A percentile compares a stretch with the other conserved stretches of the same genome.
Evolutionary conservation across 192 early-diverging fungal species (phyloP).

Genomic region (Mortierella claussenii): DNA sequence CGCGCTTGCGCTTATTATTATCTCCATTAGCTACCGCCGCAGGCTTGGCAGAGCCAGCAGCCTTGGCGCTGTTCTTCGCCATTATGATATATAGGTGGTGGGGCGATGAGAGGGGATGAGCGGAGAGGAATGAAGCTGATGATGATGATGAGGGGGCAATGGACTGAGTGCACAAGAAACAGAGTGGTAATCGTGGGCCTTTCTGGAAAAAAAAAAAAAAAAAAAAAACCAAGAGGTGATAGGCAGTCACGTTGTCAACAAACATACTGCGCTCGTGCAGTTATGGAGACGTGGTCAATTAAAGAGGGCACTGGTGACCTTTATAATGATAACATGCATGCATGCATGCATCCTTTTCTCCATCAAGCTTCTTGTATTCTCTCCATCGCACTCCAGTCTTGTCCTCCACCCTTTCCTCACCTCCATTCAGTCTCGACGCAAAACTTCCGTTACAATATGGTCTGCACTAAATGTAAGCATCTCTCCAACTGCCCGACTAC

Average conservation of each 20-base stretch:
- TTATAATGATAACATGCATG: background rate
- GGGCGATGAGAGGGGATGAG: background rate
- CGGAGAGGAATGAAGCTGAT: too few relatives aligned
- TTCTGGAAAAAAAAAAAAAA: conserved; percentile 5
- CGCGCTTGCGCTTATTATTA: conserved; percentile 49
- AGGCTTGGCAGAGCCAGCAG: conserved; percentile 35
- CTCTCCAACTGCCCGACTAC: too few relatives aligned
- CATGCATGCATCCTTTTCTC: background rate
- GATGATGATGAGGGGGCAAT: too few relatives aligned
- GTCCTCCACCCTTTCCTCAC: background rate
- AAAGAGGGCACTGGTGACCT: conserved; percentile 1
- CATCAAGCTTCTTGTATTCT: background rate
- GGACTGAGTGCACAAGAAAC: too few relatives aligned
- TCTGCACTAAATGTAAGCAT: conserved; percentile 61
- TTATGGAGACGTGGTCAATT: conserved; percentile 15
- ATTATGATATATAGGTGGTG: conserved; percentile 13
- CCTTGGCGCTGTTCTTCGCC: conserved; percentile 48
- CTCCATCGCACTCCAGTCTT: conserved; percentile 1
- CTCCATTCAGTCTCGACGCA: too few relatives aligned
- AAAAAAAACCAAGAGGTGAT: conserved; percentile 34
- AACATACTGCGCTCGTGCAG: background rate
- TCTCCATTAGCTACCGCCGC: conserved; percentile 28
- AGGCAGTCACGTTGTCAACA: conserved; percentile 34
- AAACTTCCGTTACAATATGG: too few relatives aligned
- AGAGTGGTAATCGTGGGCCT: too few relatives aligned